These are phyloP conservation scores for Halenospora varia DNA, from an alignment of 495 filamentous ascomycete species.

Conservation along the genomic window DNA sequence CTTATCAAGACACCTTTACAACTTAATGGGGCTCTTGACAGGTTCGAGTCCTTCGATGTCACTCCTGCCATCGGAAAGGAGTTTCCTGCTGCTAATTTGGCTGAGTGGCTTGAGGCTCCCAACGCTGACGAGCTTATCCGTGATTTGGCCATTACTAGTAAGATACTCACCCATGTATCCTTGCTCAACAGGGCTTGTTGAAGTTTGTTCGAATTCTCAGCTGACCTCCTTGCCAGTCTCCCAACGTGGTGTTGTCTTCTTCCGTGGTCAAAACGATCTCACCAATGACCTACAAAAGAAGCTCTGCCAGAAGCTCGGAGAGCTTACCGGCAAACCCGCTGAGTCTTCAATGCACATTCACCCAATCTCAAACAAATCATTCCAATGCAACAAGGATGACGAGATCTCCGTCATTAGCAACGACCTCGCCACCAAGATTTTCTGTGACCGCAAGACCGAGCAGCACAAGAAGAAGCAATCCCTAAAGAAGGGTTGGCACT, in stretches of 20 bases:
- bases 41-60: conserved; percentile 55
- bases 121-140: conserved; percentile 62
- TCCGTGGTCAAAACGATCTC: conserved; percentile 68
- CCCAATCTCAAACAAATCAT: conserved; percentile 55
- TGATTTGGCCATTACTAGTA: conserved; percentile 62
- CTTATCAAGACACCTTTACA: not conserved
- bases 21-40: conserved; percentile 42
- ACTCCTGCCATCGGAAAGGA: conserved; percentile 65
- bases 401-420: conserved; percentile 70
- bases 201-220: not conserved
- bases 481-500: conserved; percentile 21
- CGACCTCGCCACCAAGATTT: conserved; percentile 43
- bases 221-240: conserved; percentile 49
- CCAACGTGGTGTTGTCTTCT: conserved; percentile 73
- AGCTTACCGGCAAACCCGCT: conserved; percentile 59
- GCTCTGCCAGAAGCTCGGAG: conserved; percentile 58
- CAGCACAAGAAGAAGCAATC: conserved; percentile 5
- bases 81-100: conserved; percentile 52
- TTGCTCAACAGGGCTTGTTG: not conserved
- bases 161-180: too few relatives aligned
- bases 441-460: conserved; percentile 8
- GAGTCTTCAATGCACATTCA: conserved; percentile 67
- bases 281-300: conserved; percentile 59
- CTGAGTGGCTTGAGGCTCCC: conserved; percentile 53
- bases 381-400: conserved; percentile 58